Conservation (phyloP, 75 land plant genomes). For the Pinus albicaulis region DNA sequence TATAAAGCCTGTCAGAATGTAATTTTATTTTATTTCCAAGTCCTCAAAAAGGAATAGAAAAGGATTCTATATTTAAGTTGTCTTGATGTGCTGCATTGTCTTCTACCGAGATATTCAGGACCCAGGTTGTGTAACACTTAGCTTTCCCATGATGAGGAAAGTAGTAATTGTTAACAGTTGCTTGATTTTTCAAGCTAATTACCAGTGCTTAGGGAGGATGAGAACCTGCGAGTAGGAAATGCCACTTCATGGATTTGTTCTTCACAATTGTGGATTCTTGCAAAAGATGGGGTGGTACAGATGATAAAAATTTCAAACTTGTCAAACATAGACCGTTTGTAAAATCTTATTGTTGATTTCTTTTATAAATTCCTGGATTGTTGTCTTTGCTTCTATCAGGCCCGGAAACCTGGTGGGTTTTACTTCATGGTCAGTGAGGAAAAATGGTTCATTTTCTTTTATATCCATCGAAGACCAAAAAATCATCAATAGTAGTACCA, state of each 20-base stretch:
- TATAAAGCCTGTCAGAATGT: conserved; percentile 48
- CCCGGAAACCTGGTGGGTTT: neutral
- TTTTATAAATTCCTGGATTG: neutral
- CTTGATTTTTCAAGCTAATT: neutral
- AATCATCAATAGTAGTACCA: no score
- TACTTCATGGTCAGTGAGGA: no score
- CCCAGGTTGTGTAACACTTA: neutral
- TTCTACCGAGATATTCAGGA: neutral
- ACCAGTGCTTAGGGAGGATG: neutral
- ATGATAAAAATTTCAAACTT: neutral
- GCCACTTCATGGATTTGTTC: neutral
- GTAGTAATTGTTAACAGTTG: neutral
- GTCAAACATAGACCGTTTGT: neutral
- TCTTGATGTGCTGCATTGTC: neutral
- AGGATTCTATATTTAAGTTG: neutral
- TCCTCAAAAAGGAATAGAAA: neutral
- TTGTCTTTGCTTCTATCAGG: neutral
- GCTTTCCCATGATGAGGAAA: neutral
- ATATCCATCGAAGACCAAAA: no score
- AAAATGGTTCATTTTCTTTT: no score
- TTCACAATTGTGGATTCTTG: neutral
- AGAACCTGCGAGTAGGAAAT: neutral
- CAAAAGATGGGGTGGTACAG: neutral
- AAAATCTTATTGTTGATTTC: neutral
- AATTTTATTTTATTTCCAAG: neutral